Evolutionary conservation across 768 basidiomycete species (phyloP).

Genomic region (Tulasnella calospora): DNA sequence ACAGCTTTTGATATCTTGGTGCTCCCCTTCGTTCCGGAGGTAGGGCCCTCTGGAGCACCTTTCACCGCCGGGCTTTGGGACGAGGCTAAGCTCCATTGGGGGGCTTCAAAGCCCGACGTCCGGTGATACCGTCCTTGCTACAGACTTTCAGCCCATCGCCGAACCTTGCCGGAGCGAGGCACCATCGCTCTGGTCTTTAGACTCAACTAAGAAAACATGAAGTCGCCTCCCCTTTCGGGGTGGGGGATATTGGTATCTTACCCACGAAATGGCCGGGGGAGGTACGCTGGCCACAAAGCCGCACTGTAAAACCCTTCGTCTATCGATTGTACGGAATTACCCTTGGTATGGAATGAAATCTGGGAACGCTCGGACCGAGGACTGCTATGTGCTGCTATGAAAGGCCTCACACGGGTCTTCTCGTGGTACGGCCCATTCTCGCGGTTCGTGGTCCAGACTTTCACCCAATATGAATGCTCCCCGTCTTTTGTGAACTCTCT

Average conservation of each 20-base stretch:
- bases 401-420: not conserved
- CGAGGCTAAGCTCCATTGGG: not conserved
- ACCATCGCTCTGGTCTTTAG: not conserved
- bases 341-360: not conserved
- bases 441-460: not conserved
- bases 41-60: not conserved
- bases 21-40: not conserved
- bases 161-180: constrained; percentile 1
- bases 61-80: not conserved
- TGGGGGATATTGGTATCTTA: not conserved
- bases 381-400: not conserved
- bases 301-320: not conserved
- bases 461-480: not conserved
- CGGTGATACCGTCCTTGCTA: not conserved
- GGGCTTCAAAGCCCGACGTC: not conserved
- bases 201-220: not conserved
- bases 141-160: not conserved
- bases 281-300: not conserved
- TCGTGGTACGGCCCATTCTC: not conserved
- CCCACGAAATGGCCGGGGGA: not conserved
- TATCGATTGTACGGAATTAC: not conserved
- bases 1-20: not conserved
- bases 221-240: not conserved
- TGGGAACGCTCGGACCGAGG: not conserved
- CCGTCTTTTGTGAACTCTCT: not conserved